A percentile compares a stretch with the other conserved stretches of the same genome.
Evolutionary conservation across 495 filamentous ascomycete species (phyloP).

Genomic region (Lepraria neglecta): DNA sequence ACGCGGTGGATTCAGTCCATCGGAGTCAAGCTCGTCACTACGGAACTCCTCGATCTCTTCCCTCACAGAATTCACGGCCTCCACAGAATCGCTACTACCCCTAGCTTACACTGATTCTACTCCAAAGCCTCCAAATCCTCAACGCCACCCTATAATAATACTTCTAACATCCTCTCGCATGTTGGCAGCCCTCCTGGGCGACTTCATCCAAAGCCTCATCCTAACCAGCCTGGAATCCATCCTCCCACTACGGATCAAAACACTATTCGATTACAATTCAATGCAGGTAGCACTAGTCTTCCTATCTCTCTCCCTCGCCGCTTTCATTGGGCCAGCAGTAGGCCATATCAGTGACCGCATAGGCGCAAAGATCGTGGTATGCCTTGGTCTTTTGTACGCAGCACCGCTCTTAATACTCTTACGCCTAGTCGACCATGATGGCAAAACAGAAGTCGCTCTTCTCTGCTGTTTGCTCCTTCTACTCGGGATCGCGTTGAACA

Average conservation of each 20-base stretch:
- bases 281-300: slow-evolving; percentile 58
- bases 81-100: background rate
- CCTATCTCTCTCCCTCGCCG: slow-evolving; percentile 51
- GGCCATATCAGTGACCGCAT: slow-evolving; percentile 49
- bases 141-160: slow-evolving; percentile 3
- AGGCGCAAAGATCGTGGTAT: slow-evolving; percentile 50
- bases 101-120: background rate
- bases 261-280: slow-evolving; percentile 52
- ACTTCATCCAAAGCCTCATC: slow-evolving; percentile 45
- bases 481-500: slow-evolving; percentile 45
- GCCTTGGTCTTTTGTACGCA: slow-evolving; percentile 49
- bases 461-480: slow-evolving; percentile 52
- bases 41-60: background rate
- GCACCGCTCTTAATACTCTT: slow-evolving; percentile 51
- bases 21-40: background rate
- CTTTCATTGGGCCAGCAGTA: slow-evolving; percentile 49
- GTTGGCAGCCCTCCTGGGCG: slow-evolving; percentile 21
- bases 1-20: background rate
- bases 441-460: slow-evolving; percentile 47
- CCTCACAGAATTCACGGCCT: background rate
- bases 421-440: slow-evolving; percentile 50
- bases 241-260: slow-evolving; percentile 50
- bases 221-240: slow-evolving; percentile 47
- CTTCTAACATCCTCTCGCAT: slow-evolving; percentile 22
- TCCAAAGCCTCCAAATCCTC: background rate